phyloP scores from a whole-genome alignment of 2,329 filamentous ascomycete species.

The Aurifilum marmelostoma region DNA sequence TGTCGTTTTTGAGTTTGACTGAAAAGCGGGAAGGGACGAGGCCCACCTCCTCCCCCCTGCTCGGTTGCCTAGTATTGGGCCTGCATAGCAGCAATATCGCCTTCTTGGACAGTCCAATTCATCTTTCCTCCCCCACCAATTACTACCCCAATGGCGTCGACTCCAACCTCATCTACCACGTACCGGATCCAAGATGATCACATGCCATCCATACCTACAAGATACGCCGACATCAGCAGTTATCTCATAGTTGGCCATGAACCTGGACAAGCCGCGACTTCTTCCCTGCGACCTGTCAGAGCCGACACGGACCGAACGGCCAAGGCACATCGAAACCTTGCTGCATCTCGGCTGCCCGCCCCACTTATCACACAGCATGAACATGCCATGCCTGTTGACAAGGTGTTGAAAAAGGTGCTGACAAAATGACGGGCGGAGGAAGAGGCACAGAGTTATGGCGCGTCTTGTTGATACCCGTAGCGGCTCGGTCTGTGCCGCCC shows the following conservation, averaged over 20 bases:
- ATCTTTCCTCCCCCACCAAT: not conserved
- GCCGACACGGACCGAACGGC: not conserved
- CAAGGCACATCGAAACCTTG: not conserved
- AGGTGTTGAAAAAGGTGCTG: not conserved
- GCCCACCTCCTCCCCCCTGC: not conserved
- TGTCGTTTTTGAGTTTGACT: not conserved
- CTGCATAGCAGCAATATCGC: not conserved
- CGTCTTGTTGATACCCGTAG: not conserved
- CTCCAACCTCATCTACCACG: not conserved
- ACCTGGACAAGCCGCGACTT: not conserved
- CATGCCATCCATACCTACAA: not conserved
- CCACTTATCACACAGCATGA: constrained; percentile 11
- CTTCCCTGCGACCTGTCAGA: not conserved
- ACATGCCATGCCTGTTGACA: constrained; percentile 1
- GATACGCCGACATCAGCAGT: not conserved
- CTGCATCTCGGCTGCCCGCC: not conserved
- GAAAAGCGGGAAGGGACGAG: not conserved
- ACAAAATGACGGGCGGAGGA: not conserved
- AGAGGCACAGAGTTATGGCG: not conserved
- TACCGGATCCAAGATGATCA: not conserved
- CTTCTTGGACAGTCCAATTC: not conserved
- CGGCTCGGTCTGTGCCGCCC: constrained; percentile 13
- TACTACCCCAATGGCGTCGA: not conserved
- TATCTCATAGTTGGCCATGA: not conserved
- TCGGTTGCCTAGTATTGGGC: not conserved